Evolutionary conservation across 768 basidiomycete species (phyloP), one percentile per base, ranked within the genome.

Genomic region (Tubosaeta sp.): DNA sequence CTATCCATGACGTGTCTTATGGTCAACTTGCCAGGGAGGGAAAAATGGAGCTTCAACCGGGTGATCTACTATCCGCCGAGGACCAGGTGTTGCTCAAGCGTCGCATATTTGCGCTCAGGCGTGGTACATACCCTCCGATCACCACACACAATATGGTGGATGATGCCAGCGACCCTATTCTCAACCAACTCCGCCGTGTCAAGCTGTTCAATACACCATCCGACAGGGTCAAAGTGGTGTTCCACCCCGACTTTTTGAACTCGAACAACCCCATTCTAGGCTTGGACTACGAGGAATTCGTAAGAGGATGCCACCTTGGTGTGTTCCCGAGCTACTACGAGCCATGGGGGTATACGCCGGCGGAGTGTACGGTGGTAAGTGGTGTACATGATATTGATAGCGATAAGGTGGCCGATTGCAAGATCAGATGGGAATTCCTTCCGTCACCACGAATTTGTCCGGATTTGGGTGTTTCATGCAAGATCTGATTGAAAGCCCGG

Each of bases 141-240:
- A 87, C 87, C n/a, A 99, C 96, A 14, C 96, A 99, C 74, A 99
- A 99, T 72, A 98, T 98, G 96, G 82, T 79, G 21, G 95, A 98
- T 65, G 95, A 98, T 66, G 73, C 80, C 29, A 86, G 71, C 60
- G 96, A 99, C 64, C 96, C 96, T 6, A 90, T 99, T 57, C 71
- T 99, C 42, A 96, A 86, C 71, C 95, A 98, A 65, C 88, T 99
- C 55, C 84, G 96, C 16, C 82, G 91, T 22, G 94, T 97, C 27
- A 86, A 90, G 65, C 76, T 99, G 34, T 99, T 98, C 81, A 99
- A 99, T 70, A 72, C 80, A 19, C 69, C 78, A n/a, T 59, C 76
- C 22, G 96, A 99, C 67, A 85, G 96, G 46, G 96, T 98, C 69
- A 99, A 99, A 73, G 80, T 99, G 65, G 79, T 98, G 39, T 98